Base-by-base conservation (phyloP, 106 monocot genomes). In the Dendrobium officinale region DNA sequence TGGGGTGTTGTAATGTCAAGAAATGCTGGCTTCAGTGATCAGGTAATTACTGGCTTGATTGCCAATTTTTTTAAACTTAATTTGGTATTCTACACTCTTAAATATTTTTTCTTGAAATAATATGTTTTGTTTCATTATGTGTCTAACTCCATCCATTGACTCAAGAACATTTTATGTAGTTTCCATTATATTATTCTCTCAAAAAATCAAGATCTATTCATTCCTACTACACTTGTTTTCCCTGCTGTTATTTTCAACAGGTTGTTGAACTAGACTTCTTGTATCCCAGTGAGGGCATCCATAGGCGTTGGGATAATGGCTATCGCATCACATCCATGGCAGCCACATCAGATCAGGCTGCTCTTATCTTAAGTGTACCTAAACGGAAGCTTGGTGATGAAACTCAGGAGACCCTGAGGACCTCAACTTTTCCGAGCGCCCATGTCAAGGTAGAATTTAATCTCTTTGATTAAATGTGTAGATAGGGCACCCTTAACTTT, bases 1-100 rank as follows among this genome's bases (percentile, higher is more conserved):
- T 92, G 92, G 92, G 92, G 79, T 0, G 59, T 92, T 55, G 90
- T 92, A 47, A 90, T 92, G 92, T 90, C 92, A 3, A 85, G 92
- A 16, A 84, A 79, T 85, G 82, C 89, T 2, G 84, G 87, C 20
- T 90, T 90, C 67, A 68, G 67, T 31, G 84, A 92, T 31, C 92
- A 92, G 92, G 92, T 90, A 37, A 27, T 77, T 67, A 6, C 20
- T 42, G 24, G 7, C 13, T 51, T 51, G 16, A 51, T 1, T 51
- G 51, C 15, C 10, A 51, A 51, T 51, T 51, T 0, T 45, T 7
- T 37, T 37, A 37, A 37, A 37, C 37, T 37, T 45, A 45, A 45
- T 45, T 51, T 13, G 51, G 51, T 51, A 13, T 10, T 51, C 15
- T 13, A 7, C 8, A 45, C 45, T 44, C 44, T 9, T 45, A 51